Conservation (phyloP, 202 grass and related monocot species). For the Elaeis oleifera region DNA sequence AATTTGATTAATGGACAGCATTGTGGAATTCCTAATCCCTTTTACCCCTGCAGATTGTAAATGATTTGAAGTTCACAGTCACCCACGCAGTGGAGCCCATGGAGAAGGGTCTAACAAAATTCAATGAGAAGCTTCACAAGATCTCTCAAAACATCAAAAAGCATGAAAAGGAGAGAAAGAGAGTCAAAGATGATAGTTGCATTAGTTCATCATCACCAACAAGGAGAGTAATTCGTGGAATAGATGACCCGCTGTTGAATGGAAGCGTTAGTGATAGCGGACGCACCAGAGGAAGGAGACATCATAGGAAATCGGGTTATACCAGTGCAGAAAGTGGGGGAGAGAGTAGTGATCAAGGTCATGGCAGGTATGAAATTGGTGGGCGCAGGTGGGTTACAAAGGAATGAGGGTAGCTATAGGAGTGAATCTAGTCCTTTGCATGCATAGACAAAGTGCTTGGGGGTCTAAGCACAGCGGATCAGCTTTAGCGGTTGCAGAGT, state of each 20-base stretch:
- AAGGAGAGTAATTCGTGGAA: constrained; percentile 57
- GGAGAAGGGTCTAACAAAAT: constrained; percentile 38
- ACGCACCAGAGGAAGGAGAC: constrained; percentile 35
- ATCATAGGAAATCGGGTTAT: constrained; percentile 47
- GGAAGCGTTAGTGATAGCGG: constrained; percentile 64
- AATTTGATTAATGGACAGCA: too few relatives aligned
- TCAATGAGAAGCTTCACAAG: constrained; percentile 73
- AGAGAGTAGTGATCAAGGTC: constrained; percentile 53
- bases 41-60: constrained; percentile 54
- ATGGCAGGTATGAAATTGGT: constrained; percentile 48
- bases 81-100: constrained; percentile 75
- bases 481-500: too few relatives aligned
- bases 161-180: constrained; percentile 51
- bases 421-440: too few relatives aligned
- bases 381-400: constrained; percentile 68
- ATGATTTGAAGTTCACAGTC: constrained; percentile 96
- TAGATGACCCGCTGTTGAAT: constrained; percentile 74
- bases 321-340: constrained; percentile 38
- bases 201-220: constrained; percentile 38
- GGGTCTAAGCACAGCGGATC: too few relatives aligned
- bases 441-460: too few relatives aligned
- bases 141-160: constrained; percentile 92
- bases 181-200: constrained; percentile 65
- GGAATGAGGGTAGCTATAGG: constrained; percentile 26
- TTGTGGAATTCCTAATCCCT: too few relatives aligned